Evolutionary conservation across 805 yeast genomes (phyloP).

Genomic region (Candida argentea): DNA sequence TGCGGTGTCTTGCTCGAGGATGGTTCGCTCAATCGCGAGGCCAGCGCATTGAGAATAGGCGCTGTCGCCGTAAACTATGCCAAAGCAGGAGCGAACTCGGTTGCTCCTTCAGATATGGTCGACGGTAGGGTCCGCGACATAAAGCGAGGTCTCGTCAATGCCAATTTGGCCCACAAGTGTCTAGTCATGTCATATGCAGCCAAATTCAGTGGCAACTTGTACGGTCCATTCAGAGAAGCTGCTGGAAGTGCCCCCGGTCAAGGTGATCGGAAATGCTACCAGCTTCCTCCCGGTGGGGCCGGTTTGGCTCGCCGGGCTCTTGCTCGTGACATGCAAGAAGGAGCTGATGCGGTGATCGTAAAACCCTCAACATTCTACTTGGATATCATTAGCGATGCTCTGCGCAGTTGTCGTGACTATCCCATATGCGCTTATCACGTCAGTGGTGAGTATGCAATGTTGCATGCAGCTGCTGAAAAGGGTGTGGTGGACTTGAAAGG

Average conservation of each 20-base stretch:
- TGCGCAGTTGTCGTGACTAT: constrained; percentile 67
- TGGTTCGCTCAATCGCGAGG: constrained; percentile 70
- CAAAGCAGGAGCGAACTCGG: constrained; percentile 88
- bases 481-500: constrained; percentile 79
- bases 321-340: constrained; percentile 77
- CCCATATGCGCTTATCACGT: constrained; percentile 96
- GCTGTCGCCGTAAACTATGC: constrained; percentile 95
- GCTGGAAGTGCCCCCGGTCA: constrained; percentile 84
- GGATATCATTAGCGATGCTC: constrained; percentile 84
- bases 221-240: constrained; percentile 97
- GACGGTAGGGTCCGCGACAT: constrained; percentile 91
- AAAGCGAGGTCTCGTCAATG: constrained; percentile 72
- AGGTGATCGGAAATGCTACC: constrained; percentile 91
- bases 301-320: constrained; percentile 93
- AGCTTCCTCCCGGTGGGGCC: constrained; percentile 84
- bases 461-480: constrained; percentile 96
- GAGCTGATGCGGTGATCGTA: constrained; percentile 91
- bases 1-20: constrained; percentile 88
- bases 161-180: constrained; percentile 75
- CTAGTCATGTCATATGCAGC: constrained; percentile 92
- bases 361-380: constrained; percentile 94
- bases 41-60: constrained; percentile 73
- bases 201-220: constrained; percentile 80
- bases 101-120: constrained; percentile 96
- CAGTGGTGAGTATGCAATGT: constrained; percentile 95